Evolutionary conservation across 176 grass and related monocot species (phyloP), one percentile per base, ranked within the genome.

Genomic region (Triticum turgidum): DNA sequence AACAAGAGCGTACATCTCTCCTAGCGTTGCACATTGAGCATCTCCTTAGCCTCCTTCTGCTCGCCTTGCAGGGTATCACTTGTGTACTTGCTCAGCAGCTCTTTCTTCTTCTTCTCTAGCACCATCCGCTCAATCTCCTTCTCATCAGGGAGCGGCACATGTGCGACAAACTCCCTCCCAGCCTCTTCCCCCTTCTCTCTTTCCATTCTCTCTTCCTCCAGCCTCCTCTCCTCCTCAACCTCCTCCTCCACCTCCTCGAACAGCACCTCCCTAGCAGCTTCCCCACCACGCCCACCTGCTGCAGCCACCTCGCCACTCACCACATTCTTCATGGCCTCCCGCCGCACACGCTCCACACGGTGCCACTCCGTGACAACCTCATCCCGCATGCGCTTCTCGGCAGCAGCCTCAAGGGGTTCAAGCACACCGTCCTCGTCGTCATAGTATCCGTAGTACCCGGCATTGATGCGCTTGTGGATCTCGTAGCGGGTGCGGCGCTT

Each of bases 81-180:
- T 32, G 92, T 86, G 79, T 98, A 98, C 87, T 94, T 98, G 79
- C 93, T 91, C 64, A 98, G 86, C 74, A 98, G 85, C 66, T 98
- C 94, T 87, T 85, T 92, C 80, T 98, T 98, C 94, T 98, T 98
- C 88, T 85, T 87, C 87, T 98, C 94, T 7, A 96, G 73, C 33
- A 98, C 90, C 97, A 98, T 96, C 49, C 78, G 91, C 83, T 96
- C 97, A 85, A 98, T 98, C 80, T 94, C 97, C 85, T 96, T 96
- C 77, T 96, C 90, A 70, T 96, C 92, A 13, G 94, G 97, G 39
- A 98, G 86, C 3, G 93, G 93, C 49, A 98, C 97, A 79, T 98
- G 97, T 4, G 85, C 97, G 3, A 98, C 85, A 61, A 96, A 98
- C 81, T 98, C 97, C 64, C 87, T 85, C 63, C 92, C 90, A 27